These are phyloP conservation scores for Chrysosphaeria jannelii DNA, from an alignment of 2,329 filamentous ascomycete species.

Conservation along the genomic window DNA sequence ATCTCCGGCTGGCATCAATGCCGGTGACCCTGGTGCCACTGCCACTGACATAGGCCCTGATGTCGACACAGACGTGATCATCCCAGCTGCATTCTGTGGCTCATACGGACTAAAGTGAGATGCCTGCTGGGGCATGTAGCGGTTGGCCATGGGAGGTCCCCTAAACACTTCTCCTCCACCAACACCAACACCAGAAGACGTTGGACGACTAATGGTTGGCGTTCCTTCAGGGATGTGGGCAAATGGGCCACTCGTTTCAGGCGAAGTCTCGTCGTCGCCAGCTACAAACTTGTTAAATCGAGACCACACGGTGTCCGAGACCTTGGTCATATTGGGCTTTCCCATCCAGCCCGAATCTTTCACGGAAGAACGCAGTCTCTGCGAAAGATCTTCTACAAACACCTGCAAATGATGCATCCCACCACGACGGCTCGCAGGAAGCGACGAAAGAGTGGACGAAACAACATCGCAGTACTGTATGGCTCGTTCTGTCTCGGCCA, in stretches of 20 bases:
- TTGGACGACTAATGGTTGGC: constrained; percentile 42
- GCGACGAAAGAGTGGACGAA: no score
- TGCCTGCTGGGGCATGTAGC: no score
- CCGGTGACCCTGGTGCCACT: no score
- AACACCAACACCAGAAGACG: constrained; percentile 28
- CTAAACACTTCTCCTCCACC: no score
- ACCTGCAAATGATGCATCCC: no score
- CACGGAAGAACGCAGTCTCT: constrained; percentile 58
- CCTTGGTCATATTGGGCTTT: constrained; percentile 85
- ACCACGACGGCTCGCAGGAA: no score
- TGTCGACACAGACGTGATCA: no score
- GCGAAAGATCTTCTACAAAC: constrained; percentile 67
- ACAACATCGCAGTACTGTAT: constrained; percentile 80
- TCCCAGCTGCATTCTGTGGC: no score
- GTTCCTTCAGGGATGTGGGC: constrained; percentile 50
- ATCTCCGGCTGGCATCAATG: no score
- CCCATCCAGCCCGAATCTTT: constrained; percentile 78
- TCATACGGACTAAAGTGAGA: no score
- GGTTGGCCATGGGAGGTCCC: no score
- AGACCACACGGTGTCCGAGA: constrained; percentile 68
- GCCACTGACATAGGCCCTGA: no score
- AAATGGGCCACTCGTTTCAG: constrained; percentile 45
- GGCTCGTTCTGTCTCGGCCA: constrained; percentile 55
- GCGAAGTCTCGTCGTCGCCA: constrained; percentile 45
- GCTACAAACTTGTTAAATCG: constrained; percentile 92